Percentiles rank a stretch among this genome's conserved stretches.
Evolutionary conservation across 31 red algal species (phyloP).

Genomic region (Porphyra umbilicalis): DNA sequence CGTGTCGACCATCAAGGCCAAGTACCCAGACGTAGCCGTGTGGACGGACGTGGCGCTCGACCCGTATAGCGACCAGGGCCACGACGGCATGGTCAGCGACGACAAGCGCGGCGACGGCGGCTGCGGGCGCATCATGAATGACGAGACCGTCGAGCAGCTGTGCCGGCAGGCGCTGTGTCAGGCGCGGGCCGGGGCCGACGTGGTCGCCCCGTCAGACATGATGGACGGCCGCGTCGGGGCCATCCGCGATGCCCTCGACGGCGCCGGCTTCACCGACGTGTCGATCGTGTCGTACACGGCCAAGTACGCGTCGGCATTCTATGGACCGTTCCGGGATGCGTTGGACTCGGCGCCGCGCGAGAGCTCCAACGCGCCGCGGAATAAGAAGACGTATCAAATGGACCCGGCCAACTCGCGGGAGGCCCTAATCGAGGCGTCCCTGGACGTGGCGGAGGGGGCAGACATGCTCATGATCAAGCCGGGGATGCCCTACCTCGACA

Average conservation of each 20-base stretch:
- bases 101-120: slow-evolving; percentile 70
- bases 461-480: slow-evolving; percentile 99
- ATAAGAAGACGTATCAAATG: slow-evolving; percentile 99
- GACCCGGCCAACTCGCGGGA: slow-evolving; percentile 90
- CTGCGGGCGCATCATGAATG: slow-evolving; percentile 83
- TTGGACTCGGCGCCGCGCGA: slow-evolving; percentile 85
- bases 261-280: slow-evolving; percentile 67
- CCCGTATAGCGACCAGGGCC: slow-evolving; percentile 95
- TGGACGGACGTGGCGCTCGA: slow-evolving; percentile 99
- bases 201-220: slow-evolving; percentile 98
- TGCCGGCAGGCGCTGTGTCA: slow-evolving; percentile 91
- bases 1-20: slow-evolving; percentile 57
- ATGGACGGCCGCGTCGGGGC: slow-evolving; percentile 98
- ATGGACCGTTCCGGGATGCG: slow-evolving; percentile 98
- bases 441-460: slow-evolving; percentile 94
- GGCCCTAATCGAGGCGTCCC: slow-evolving; percentile 61
- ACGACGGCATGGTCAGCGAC: slow-evolving; percentile 91
- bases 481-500: slow-evolving; percentile 92
- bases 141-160: slow-evolving; percentile 92
- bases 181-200: slow-evolving; percentile 90
- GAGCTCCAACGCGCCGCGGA: slow-evolving; percentile 59
- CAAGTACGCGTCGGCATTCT: slow-evolving; percentile 99
- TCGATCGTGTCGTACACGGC: slow-evolving; percentile 95
- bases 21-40: slow-evolving; percentile 68
- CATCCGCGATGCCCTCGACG: slow-evolving; percentile 89